Evolutionary conservation across 2,329 filamentous ascomycete species (phyloP).

Genomic region (Ophiostoma triangulosporum): DNA sequence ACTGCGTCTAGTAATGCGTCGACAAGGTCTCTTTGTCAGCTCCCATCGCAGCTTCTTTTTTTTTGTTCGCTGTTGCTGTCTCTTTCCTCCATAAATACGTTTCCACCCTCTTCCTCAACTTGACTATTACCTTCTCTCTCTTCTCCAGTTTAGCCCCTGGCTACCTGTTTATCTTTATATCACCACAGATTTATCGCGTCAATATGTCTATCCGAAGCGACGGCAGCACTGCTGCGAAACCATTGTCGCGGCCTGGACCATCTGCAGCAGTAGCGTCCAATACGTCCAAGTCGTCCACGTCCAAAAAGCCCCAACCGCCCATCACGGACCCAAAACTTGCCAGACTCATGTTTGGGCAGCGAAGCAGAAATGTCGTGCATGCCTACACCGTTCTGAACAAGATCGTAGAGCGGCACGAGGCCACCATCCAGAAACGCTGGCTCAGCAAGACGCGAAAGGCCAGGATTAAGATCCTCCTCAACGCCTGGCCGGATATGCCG

Average conservation of each 20-base stretch:
- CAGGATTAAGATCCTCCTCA: constrained; percentile 30
- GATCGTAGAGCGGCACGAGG: constrained; percentile 37
- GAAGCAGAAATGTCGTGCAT: background rate
- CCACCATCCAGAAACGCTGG: constrained; percentile 39
- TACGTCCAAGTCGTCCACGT: background rate
- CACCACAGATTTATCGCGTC: no score
- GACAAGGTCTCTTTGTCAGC: background rate
- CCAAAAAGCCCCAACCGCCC: no score
- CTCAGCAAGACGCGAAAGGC: constrained; percentile 35
- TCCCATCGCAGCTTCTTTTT: background rate
- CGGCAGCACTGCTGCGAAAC: no score
- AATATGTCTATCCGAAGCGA: no score
- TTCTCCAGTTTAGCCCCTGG: no score
- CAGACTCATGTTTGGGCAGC: background rate
- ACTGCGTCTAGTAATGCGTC: background rate
- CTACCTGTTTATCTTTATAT: no score
- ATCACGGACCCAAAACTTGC: background rate
- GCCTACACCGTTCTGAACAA: background rate
- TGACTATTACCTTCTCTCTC: background rate
- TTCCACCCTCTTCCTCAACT: background rate
- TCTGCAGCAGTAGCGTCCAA: background rate
- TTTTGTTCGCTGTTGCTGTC: background rate
- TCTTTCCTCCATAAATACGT: background rate
- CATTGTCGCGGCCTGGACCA: background rate
- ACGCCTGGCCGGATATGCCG: constrained; percentile 38